A percentile compares a stretch with the other conserved stretches of the same genome.
Conservation (phyloP, 1,284 basidiomycete species). For the Cyathus pygmaeus region DNA sequence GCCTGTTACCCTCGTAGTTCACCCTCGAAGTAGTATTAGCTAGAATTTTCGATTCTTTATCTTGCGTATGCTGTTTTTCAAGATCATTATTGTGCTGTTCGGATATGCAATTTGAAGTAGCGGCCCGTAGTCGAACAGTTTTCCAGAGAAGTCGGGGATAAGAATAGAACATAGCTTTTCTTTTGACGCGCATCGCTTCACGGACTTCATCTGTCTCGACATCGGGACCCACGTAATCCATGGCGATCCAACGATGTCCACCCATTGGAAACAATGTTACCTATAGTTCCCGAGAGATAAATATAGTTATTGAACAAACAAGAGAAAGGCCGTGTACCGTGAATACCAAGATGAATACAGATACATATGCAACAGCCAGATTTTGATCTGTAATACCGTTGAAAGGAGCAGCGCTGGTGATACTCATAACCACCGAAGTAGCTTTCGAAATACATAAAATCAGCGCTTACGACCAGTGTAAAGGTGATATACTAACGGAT, state of each 20-base stretch:
- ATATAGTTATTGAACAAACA: no score
- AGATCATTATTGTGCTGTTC: no score
- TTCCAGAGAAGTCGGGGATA: background rate
- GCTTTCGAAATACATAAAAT: slow-evolving; percentile 48
- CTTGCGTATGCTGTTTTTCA: no score
- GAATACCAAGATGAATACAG: slow-evolving; percentile 52
- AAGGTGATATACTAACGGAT: slow-evolving; percentile 63
- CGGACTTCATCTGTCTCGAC: slow-evolving; percentile 63
- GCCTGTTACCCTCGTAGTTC: no score
- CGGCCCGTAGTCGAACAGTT: no score
- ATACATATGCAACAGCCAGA: slow-evolving; percentile 75
- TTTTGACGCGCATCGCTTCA: slow-evolving; percentile 41
- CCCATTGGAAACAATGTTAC: slow-evolving; percentile 73
- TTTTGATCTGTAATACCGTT: slow-evolving; percentile 45
- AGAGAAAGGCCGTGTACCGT: slow-evolving; percentile 32
- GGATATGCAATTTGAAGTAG: no score
- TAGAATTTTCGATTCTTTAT: no score
- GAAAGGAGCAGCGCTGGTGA: slow-evolving; percentile 51
- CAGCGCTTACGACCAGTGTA: slow-evolving; percentile 1
- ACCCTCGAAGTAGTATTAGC: no score
- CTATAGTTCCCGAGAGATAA: slow-evolving; percentile 37
- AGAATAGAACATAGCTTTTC: slow-evolving; percentile 10
- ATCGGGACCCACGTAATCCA: slow-evolving; percentile 72
- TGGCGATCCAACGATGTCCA: slow-evolving; percentile 59
- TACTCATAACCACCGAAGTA: slow-evolving; percentile 60